Conservation (phyloP, 129 eudicot species). For the Erigeron canadensis region DNA sequence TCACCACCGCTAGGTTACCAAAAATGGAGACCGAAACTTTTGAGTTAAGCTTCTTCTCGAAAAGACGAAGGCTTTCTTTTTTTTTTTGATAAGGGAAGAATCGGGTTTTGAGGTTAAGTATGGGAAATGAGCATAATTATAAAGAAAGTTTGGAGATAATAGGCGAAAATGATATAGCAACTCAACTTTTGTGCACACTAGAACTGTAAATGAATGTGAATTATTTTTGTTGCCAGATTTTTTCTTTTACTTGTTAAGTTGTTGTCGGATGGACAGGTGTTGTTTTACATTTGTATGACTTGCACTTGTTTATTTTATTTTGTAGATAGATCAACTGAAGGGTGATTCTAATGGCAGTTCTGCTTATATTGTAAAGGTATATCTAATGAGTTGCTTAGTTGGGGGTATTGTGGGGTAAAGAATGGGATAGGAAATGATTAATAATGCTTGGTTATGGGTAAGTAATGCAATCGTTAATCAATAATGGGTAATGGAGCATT, state of each 20-base stretch:
- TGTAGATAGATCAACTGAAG: slow-evolving; percentile 83
- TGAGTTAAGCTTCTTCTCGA: not conserved
- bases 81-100: slow-evolving; percentile 2
- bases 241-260: slow-evolving; percentile 25
- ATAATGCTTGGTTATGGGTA: too few species aligned
- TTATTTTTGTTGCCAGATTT: slow-evolving; percentile 10
- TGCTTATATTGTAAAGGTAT: slow-evolving; percentile 85
- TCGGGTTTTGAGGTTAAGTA: not conserved
- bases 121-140: slow-evolving; percentile 1
- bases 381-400: not conserved
- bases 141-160: slow-evolving; percentile 1
- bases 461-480: too few species aligned
- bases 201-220: slow-evolving; percentile 5
- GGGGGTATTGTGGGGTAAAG: too few species aligned
- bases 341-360: slow-evolving; percentile 59
- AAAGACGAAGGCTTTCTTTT: too few species aligned
- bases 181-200: not conserved
- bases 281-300: not conserved
- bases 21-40: not conserved
- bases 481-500: too few species aligned
- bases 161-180: not conserved
- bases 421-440: too few species aligned
- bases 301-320: slow-evolving; percentile 67
- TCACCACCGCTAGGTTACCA: not conserved
- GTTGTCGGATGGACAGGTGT: not conserved